Evolutionary conservation across 352 stramenopile genomes (phyloP), one percentile per base, ranked within the genome.

Genomic region (Globisporangium nagaii): DNA sequence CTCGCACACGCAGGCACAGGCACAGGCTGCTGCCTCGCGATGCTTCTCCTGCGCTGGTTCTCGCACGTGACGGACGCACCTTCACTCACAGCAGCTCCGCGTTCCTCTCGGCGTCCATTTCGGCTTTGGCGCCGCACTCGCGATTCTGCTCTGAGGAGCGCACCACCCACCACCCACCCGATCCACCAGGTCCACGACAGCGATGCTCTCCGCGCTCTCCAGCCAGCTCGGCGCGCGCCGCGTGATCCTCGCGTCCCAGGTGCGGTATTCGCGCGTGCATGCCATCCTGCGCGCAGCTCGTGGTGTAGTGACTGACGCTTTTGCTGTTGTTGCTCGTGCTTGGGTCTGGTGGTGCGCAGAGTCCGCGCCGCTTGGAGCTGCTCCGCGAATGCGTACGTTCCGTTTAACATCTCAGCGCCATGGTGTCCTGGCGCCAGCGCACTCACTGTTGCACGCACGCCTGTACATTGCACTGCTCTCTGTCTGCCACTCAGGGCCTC

Each of bases 171-270:
- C 41, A 31, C 24, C 22, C 41, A 47, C 6, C 24, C 22, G 40
- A 46, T 31, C 22, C 22, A 2, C n/a, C n/a, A 46, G 28, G 17
- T 28, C 22, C 6, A 20, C 12, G 2, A 19, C n/a, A 28, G 4
- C 28, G 44, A 88, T 88, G 78, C 60, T 88, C n/a, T 75, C 73
- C 1, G 51, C 47, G n/a, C 25, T 84, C 22, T 71, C 65, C 3
- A 68, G 19, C n/a, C 69, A 74, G 46, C 65, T 90, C 36, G 62
- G 58, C 15, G 62, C 62, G 57, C 65, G 72, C 19, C 77, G 79
- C 53, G 71, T 93, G 27, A 76, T 93, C 20, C 70, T 93, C 30
- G 82, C 82, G 22, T 93, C 82, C 12, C 82, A 80, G 70, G 73
- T 79, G 44, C 35, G 35, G 13, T 10, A 17, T 35, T 11, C 27